These are phyloP conservation scores for Suillus luteus DNA, from an alignment of 768 basidiomycete genomes.

Conservation along the genomic window DNA sequence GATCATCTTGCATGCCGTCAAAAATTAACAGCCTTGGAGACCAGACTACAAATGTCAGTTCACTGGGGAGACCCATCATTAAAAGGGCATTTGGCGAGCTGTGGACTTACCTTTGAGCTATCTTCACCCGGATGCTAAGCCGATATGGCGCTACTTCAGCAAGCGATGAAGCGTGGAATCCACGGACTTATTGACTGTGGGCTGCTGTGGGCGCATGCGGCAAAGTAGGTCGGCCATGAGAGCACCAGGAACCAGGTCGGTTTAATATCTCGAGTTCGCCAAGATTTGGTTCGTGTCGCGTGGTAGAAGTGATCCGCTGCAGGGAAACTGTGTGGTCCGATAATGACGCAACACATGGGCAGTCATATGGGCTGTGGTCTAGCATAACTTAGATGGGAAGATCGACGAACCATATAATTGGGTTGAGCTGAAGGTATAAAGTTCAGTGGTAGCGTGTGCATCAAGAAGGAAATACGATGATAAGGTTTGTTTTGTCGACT, in stretches of 20 bases:
- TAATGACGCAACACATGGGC: not conserved
- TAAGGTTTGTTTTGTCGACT: constrained; percentile 3
- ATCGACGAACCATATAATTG: not conserved
- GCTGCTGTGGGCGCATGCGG: not conserved
- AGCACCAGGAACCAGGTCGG: not conserved
- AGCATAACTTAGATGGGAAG: not conserved
- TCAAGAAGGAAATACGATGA: not conserved
- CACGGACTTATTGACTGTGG: not conserved
- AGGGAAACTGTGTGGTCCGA: not conserved
- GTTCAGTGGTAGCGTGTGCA: not conserved
- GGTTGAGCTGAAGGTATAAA: constrained; percentile 5
- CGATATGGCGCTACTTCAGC: not conserved
- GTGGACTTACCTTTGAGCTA: not conserved
- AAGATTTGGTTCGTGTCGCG: constrained; percentile 3
- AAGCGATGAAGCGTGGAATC: not conserved
- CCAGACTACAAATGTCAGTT: not conserved
- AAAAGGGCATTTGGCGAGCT: no score
- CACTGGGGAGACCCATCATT: not conserved
- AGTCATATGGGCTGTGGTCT: not conserved
- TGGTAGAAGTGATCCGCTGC: constrained; percentile 5
- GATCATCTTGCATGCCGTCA: no score
- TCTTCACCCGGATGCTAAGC: not conserved
- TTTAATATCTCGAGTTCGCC: not conserved
- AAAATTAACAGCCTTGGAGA: not conserved
- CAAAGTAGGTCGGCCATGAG: constrained; percentile 1